phyloP scores from a whole-genome alignment of 371 early-diverging fungal genomes.

The Circinella minor region DNA sequence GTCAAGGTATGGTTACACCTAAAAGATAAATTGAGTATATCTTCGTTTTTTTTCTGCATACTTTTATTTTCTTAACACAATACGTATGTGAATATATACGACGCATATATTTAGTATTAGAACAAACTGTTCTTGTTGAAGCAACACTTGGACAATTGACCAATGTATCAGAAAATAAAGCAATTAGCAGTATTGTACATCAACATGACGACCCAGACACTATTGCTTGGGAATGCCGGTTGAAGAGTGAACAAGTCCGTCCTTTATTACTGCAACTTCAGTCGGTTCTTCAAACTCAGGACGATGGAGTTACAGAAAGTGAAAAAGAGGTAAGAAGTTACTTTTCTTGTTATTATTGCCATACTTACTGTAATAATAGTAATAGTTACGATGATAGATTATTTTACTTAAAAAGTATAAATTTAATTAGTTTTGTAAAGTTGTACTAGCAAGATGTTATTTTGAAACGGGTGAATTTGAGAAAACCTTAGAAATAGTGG shows the following conservation, averaged over 20 bases:
- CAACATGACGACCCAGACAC: constrained; percentile 2
- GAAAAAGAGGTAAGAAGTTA: constrained; percentile 84
- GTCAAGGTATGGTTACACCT: constrained; percentile 47
- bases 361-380: background rate
- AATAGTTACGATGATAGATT: no score
- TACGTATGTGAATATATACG: no score
- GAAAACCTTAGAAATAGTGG: constrained; percentile 37
- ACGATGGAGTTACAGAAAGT: constrained; percentile 96
- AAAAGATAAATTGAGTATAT: background rate
- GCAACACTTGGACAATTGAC: constrained; percentile 4
- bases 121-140: constrained; percentile 12
- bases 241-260: constrained; percentile 18
- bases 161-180: constrained; percentile 4
- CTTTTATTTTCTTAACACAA: background rate
- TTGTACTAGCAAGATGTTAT: constrained; percentile 47
- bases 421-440: constrained; percentile 37
- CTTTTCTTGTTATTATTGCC: no score
- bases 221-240: constrained; percentile 3
- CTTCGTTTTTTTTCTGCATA: background rate
- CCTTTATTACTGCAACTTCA: constrained; percentile 20
- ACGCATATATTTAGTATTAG: background rate
- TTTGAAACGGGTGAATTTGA: constrained; percentile 43
- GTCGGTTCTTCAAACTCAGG: constrained; percentile 21
- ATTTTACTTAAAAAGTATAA: background rate
- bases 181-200: constrained; percentile 21